Base-by-base conservation (phyloP, 495 filamentous ascomycete species). In the Chaetomidium leptoderma region DNA sequence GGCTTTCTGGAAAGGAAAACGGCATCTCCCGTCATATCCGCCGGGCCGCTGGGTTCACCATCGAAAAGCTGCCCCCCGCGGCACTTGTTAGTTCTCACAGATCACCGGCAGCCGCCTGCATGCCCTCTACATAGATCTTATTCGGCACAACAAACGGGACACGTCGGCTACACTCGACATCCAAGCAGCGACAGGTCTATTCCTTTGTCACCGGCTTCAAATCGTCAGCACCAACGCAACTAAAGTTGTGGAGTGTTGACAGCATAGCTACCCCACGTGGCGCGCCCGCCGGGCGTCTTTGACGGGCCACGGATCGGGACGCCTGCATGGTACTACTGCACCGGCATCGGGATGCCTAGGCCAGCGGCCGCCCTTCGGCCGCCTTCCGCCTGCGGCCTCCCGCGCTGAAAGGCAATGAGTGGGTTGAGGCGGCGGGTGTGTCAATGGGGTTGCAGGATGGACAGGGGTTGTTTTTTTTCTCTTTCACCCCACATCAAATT, bases 261-360 rank as follows among this genome's bases (percentile, higher is more conserved):
- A 1, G 40, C 3, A 21, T 7, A 1, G 5, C 16, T n/a, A 19
- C 37, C 43, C 27, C 46, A 49, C 46, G 46, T 51, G 32, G 51
- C 26, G 36, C 24, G 4, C 10, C 21, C 26, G 13, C 19, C 27
- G 16, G 23, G 39, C 24, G 17, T 4, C 0, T 3, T 5, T 6
- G 27, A 26, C n/a, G 11, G 33, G 17, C 48, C 6, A 61, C 61
- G 61, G 64, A 64, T 61, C 60, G 55, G 66, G 63, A 52, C 61
- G 48, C 48, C 52, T 57, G 64, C 66, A 69, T 62, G 52, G 43
- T 57, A 49, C 64, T 65, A 65, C 53, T 69, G 66, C 66, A 68
- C 55, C 66, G 56, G 64, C 14, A 26, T 19, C 48, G 36, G 43
- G 23, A 13, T 5, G 30, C 32, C 32, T 13, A 8, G 32, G 32